phyloP scores from a whole-genome alignment of 169 alveolate species.

The Plasmodium knowlesi region DNA sequence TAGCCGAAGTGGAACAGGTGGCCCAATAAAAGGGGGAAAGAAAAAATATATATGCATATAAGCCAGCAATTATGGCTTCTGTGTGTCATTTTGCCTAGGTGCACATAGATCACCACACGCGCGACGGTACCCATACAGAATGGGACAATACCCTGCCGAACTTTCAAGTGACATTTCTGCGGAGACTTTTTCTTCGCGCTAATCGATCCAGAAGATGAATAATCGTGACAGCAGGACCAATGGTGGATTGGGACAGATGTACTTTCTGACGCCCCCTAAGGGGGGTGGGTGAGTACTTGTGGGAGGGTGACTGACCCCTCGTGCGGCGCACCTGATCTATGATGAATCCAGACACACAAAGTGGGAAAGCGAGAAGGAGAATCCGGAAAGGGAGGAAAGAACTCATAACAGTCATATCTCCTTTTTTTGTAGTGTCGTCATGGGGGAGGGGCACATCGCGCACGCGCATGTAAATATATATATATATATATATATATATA shows the following conservation, averaged over 20 bases:
- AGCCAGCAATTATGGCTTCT: neutral
- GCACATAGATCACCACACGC: neutral
- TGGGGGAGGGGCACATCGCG: neutral
- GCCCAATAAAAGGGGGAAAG: no score
- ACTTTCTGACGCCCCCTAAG: neutral
- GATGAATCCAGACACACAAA: slow-evolving; percentile 18
- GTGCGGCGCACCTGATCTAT: slow-evolving; percentile 15
- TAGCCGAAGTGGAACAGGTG: slow-evolving; percentile 6
- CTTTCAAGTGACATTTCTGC: neutral
- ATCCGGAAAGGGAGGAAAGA: slow-evolving; percentile 10
- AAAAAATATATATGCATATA: neutral
- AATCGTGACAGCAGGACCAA: neutral
- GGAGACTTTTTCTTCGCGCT: neutral
- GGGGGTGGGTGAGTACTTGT: neutral
- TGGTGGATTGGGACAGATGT: neutral
- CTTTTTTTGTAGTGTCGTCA: slow-evolving; percentile 1
- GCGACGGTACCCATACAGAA: neutral
- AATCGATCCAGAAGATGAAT: neutral
- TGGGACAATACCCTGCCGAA: neutral
- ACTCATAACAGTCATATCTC: neutral
- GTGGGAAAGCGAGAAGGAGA: neutral
- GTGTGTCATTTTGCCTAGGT: neutral
- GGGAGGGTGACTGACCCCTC: neutral
- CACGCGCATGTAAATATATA: no score
- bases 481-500: no score